These are phyloP conservation scores for Cystobasidiopsis lactophilus DNA, from an alignment of 768 basidiomycete genomes.

Conservation along the genomic window DNA sequence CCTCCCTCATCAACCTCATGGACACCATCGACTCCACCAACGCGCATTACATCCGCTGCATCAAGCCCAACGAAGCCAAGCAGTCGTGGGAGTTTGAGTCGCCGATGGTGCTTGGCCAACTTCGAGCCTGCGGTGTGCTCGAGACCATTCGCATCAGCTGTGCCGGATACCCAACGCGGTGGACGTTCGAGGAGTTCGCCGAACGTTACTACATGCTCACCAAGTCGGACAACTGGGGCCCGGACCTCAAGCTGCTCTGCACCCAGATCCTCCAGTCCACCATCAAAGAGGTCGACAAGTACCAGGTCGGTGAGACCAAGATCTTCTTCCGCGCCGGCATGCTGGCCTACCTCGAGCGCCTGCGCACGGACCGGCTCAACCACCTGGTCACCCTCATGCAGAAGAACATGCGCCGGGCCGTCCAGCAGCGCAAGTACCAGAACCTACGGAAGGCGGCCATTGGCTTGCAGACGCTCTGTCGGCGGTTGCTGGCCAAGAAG, in stretches of 20 bases:
- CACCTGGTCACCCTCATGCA: conserved; percentile 83
- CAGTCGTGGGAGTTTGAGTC: conserved; percentile 90
- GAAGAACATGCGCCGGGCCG: conserved; percentile 77
- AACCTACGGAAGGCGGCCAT: conserved; percentile 49
- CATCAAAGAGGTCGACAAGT: conserved; percentile 84
- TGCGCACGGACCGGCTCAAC: conserved; percentile 70
- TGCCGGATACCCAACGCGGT: conserved; percentile 91
- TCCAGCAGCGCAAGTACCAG: conserved; percentile 62
- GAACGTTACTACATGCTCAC: conserved; percentile 98
- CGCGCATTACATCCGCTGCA: conserved; percentile 96
- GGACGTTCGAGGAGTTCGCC: conserved; percentile 97
- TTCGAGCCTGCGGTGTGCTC: conserved; percentile 93
- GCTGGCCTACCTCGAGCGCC: conserved; percentile 81
- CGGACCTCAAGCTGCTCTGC: conserved; percentile 63
- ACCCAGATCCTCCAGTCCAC: conserved; percentile 61
- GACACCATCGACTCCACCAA: conserved; percentile 92
- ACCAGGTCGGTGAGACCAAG: conserved; percentile 88
- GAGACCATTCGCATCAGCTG: conserved; percentile 98
- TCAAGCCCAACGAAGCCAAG: conserved; percentile 96
- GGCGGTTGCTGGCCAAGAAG: conserved; percentile 54
- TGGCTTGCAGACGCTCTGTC: conserved; percentile 83
- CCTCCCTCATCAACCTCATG: conserved; percentile 79
- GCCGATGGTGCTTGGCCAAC: conserved; percentile 79
- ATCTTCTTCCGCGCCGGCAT: conserved; percentile 99
- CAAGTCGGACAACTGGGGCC: conserved; percentile 59